Evolutionary conservation across 1,284 basidiomycete species (phyloP).

Genomic region (Ceratobasidium sp.): DNA sequence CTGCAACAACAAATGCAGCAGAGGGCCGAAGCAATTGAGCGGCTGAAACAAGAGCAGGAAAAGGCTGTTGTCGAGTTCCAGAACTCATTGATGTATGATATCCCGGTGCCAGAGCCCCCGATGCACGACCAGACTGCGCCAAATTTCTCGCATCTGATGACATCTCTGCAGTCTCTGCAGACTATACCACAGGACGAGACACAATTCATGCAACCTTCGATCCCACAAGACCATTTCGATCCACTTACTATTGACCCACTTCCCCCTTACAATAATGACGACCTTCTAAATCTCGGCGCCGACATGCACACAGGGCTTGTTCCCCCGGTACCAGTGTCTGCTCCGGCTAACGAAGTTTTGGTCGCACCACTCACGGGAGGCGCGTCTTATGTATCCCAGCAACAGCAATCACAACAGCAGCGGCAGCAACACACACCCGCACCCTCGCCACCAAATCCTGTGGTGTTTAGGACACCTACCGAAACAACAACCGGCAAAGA

Average conservation of each 20-base stretch:
- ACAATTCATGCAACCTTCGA: not conserved
- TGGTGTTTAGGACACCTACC: not conserved
- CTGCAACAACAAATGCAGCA: not conserved
- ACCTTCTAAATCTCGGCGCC: not conserved
- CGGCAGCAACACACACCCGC: conserved; percentile 22
- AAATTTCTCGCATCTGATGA: not conserved
- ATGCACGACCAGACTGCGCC: not conserved
- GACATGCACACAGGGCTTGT: conserved; percentile 16
- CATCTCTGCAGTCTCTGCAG: not conserved
- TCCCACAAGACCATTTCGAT: conserved; percentile 1
- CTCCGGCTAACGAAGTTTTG: conserved; percentile 5
- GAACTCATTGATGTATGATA: not conserved
- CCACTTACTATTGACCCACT: not conserved
- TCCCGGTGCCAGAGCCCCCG: not conserved
- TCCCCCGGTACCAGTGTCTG: conserved; percentile 2
- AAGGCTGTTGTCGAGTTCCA: conserved; percentile 5
- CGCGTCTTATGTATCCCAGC: not conserved
- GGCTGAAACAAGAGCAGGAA: conserved; percentile 18
- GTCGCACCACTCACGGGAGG: conserved; percentile 1
- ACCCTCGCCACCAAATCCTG: not conserved
- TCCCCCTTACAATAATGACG: conserved; percentile 4
- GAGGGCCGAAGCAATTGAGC: conserved; percentile 6
- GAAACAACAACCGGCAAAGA: not conserved
- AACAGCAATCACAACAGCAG: not conserved
- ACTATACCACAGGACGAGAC: conserved; percentile 10